phyloP scores from a whole-genome alignment of 208 protist species.

The Leishmania lainsoni region DNA sequence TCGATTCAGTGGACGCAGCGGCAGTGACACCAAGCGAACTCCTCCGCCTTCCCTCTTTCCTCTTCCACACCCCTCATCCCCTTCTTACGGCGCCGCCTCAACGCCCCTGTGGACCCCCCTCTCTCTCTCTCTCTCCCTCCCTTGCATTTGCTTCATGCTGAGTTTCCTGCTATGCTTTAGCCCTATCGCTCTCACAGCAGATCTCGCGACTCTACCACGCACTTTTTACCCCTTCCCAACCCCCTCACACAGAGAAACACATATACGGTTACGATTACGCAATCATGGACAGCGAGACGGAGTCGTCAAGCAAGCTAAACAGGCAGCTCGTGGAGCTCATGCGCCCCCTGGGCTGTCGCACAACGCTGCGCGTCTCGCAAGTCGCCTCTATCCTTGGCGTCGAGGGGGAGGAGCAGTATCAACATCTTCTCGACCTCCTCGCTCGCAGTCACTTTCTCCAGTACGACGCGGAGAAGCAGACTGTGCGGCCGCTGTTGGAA shows the following conservation, averaged over 20 bases:
- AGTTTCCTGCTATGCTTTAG: not conserved
- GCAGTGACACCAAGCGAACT: not conserved
- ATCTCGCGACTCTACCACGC: not conserved
- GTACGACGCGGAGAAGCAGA: constrained; percentile 28
- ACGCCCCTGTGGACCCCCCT: not conserved
- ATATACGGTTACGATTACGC: not conserved
- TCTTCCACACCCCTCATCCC: not conserved
- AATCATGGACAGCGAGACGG: constrained; percentile 56
- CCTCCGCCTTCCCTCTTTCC: not conserved
- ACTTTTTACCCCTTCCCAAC: too few species aligned
- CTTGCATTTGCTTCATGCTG: not conserved
- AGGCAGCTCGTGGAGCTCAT: constrained; percentile 48
- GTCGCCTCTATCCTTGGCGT: constrained; percentile 52
- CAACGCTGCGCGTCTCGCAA: constrained; percentile 43
- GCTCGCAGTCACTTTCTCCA: constrained; percentile 18
- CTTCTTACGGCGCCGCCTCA: not conserved
- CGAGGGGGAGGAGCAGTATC: constrained; percentile 20
- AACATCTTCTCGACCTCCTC: constrained; percentile 20
- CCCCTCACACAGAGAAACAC: constrained; percentile 2
- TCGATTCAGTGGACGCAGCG: not conserved
- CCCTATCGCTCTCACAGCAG: not conserved
- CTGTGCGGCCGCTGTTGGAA: constrained; percentile 13
- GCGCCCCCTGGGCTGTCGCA: constrained; percentile 26
- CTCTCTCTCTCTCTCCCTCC: not conserved
- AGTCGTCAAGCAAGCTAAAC: constrained; percentile 34